Evolutionary conservation across 345 rosid genomes (phyloP).

Genomic region (Lepidium didymum): DNA sequence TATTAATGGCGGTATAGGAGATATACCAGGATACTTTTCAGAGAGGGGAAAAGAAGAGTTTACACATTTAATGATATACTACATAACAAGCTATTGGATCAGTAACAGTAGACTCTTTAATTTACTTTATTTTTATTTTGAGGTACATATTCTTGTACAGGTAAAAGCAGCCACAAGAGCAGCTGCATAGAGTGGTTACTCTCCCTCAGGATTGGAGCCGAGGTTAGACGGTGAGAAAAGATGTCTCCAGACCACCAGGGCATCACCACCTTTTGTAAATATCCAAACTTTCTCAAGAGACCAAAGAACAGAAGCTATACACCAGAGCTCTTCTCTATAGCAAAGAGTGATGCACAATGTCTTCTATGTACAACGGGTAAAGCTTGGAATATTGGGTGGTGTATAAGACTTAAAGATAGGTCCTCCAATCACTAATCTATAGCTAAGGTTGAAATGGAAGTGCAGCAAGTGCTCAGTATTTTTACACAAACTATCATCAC

Average conservation of each 20-base stretch:
- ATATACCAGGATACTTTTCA: neutral
- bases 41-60: neutral
- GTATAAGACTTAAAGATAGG: conserved; percentile 13
- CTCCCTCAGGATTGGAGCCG: neutral
- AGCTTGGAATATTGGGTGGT: conserved; percentile 24
- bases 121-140: conserved; percentile 13
- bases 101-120: conserved; percentile 4
- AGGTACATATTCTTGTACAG: conserved; percentile 21
- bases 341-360: conserved; percentile 18
- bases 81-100: conserved; percentile 13
- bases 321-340: conserved; percentile 25
- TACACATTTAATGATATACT: conserved; percentile 9
- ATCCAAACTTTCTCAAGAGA: conserved; percentile 22
- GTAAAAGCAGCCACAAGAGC: conserved; percentile 7
- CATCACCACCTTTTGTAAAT: conserved; percentile 17
- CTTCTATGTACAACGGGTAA: conserved; percentile 36
- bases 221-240: conserved; percentile 14
- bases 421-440: conserved; percentile 19
- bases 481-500: conserved; percentile 32
- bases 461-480: conserved; percentile 1
- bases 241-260: conserved; percentile 18
- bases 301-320: conserved; percentile 15
- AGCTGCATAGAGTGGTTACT: conserved; percentile 7
- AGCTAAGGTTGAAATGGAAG: conserved; percentile 28
- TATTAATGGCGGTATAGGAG: neutral